Base-by-base conservation (phyloP, 192 early-diverging fungal species). In the Rhizophagus clarus region DNA sequence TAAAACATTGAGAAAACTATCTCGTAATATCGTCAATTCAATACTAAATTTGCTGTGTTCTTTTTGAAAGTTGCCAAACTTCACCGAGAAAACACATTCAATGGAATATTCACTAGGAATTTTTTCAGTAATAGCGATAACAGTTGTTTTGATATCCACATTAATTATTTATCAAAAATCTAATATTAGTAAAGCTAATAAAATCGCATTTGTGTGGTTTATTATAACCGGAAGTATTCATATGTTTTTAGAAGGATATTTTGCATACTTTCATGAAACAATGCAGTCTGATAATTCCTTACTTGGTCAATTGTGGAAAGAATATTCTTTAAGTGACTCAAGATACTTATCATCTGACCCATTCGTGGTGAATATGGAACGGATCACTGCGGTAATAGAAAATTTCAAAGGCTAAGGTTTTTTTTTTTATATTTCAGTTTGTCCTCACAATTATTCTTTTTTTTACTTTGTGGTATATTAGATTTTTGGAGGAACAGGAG, bases 271-370 rank as follows among this genome's bases (percentile, higher is more conserved):
- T 85, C 89, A 93, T 81, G 61, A 76, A 14, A 88, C 88, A 2
- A 86, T 98, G 68, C 92, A 92, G 0, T 91, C 89, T 9, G 90
- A 93, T 84, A 82, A 88, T 69, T 83, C 77, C 29, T 76, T 95
- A 7, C 63, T 96, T 49, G 94, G 88, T 9, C 89, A 96, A 60
- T 76, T 95, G 75, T 98, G 95, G 95, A 96, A 96, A 87, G 96
- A 98, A 85, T 98, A 98, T 85, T 82, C 95, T 1, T 86, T 91
- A 76, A 89, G 90, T 49, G 97, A 98, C 84, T 97, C 95, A 26
- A 85, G 96, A 49, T 98, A 98, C 83, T 85, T 97, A 88, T 88
- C 89, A 32, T 88, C 87, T 64, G 97, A 98, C 73, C 86, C 92
- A 10, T 94, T 96, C 76, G 92, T 96, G 4, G 82, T 94, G 29